Base-by-base conservation (phyloP, 2,329 filamentous ascomycete species). In the Daldinia sp. region DNA sequence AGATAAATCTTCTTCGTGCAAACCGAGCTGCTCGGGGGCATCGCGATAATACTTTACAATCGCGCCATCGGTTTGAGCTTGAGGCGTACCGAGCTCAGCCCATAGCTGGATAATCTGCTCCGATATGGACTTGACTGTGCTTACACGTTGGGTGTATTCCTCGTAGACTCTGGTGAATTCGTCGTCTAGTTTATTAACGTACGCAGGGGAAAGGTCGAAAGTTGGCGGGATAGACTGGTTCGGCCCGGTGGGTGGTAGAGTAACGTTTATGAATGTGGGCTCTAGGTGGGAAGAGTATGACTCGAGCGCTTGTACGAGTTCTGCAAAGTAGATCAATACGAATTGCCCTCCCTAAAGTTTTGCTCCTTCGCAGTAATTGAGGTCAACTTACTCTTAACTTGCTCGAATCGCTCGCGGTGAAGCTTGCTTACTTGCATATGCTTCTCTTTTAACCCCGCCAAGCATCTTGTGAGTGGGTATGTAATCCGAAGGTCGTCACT, bases 211-310 rank as follows among this genome's bases (percentile, higher is more conserved):
- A n/a, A 99, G 89, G 76, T 98, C 94, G 79, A 99, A 98, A 59
- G 87, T 92, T 2, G 93, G 89, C 0, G 94, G 89, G 42, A 97
- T 86, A 12, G 90, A 90, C 51, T 93, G 89, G 72, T 93, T 92
- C 4, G 91, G 89, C 1, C 88, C 89, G 2, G 92, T 94, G 0
- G 95, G 95, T 1, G 96, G 96, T 6, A 99, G 88, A 44, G 91
- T 87, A 76, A 98, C 90, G 77, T 90, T 89, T 72, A 98, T 88
- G 79, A 98, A 98, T 2, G 91, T 91, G 10, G 93, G 84, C 79
- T 99, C 96, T 53, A 99, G 92, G 79, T 98, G 96, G 9, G 93
- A 97, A 1, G 96, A 97, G 79, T 98, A 99, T 4, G 95, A 98
- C 78, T 97, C 92, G 57, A 99, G 90, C 3, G 95, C 95, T 81